phyloP scores from a whole-genome alignment of 805 yeast species.

The Pichia exigua region DNA sequence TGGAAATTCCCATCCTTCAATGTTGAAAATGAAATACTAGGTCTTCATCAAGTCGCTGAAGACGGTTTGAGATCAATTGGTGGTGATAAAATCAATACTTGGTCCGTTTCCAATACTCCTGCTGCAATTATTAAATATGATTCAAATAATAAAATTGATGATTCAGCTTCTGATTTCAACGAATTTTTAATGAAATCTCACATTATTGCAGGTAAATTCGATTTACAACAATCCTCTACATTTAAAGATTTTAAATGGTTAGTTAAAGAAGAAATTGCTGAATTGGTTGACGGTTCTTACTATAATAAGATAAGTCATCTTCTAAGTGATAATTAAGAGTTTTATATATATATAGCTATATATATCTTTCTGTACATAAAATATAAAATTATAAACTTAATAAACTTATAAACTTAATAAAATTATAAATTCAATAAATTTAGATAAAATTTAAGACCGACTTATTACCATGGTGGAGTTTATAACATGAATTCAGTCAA shows the following conservation, averaged over 20 bases:
- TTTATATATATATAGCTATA: not conserved
- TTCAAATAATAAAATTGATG: slow-evolving; percentile 21
- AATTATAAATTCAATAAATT: too few relatives aligned
- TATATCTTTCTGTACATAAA: not conserved
- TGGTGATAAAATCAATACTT: slow-evolving; percentile 70
- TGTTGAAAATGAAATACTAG: slow-evolving; percentile 30
- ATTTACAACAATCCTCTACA: slow-evolving; percentile 29
- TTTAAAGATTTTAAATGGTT: slow-evolving; percentile 68
- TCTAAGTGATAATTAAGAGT: slow-evolving; percentile 24
- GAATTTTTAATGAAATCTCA: slow-evolving; percentile 78
- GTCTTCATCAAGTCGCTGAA: slow-evolving; percentile 70
- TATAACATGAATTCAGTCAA: too few relatives aligned
- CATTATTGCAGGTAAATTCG: slow-evolving; percentile 76
- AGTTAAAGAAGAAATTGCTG: slow-evolving; percentile 66
- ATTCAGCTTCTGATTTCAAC: not conserved
- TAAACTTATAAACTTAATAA: too few relatives aligned
- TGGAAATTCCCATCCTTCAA: slow-evolving; percentile 82
- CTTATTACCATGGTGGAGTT: too few relatives aligned
- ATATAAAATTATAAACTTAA: not conserved
- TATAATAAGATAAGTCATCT: slow-evolving; percentile 46
- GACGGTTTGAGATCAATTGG: slow-evolving; percentile 64
- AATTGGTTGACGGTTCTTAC: slow-evolving; percentile 45
- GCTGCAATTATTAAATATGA: slow-evolving; percentile 53
- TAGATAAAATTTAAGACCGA: too few relatives aligned
- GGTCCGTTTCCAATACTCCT: slow-evolving; percentile 89